These are phyloP conservation scores for Suillus hirtellus DNA, from an alignment of 768 basidiomycete genomes.

Conservation along the genomic window DNA sequence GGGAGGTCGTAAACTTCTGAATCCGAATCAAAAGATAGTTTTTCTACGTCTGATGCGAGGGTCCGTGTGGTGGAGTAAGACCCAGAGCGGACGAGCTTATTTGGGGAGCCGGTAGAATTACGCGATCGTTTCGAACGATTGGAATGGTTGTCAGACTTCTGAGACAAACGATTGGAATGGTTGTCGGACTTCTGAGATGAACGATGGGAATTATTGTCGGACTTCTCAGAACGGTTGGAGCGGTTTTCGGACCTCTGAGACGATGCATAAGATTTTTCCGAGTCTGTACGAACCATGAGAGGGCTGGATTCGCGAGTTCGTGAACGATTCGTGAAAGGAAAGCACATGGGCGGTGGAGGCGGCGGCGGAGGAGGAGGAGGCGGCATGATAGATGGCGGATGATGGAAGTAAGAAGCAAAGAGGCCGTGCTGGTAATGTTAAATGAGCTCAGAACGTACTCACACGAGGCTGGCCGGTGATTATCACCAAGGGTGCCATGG, in stretches of 20 bases:
- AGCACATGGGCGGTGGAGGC: constrained; percentile 55
- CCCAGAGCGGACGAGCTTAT: constrained; percentile 39
- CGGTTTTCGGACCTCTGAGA: constrained; percentile 33
- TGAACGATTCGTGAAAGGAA: constrained; percentile 47
- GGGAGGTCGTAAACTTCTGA: constrained; percentile 57
- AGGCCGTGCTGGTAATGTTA: constrained; percentile 18
- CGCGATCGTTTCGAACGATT: constrained; percentile 24
- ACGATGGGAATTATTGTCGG: constrained; percentile 30
- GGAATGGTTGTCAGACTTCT: constrained; percentile 21
- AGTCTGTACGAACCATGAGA: constrained; percentile 32
- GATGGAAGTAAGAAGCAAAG: constrained; percentile 21
- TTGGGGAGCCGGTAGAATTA: constrained; percentile 13
- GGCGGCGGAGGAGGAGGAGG: constrained; percentile 47
- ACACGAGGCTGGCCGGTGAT: constrained; percentile 29
- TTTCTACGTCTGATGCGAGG: constrained; percentile 43
- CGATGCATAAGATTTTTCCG: constrained; percentile 47
- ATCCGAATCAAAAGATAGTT: constrained; percentile 59
- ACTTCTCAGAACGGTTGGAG: constrained; percentile 25
- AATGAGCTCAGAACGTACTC: constrained; percentile 17
- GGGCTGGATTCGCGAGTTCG: constrained; percentile 31
- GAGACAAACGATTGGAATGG: constrained; percentile 28
- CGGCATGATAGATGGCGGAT: constrained; percentile 40
- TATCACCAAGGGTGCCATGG: constrained; percentile 9
- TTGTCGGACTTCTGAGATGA: constrained; percentile 24
- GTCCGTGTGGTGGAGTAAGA: constrained; percentile 45